These are phyloP conservation scores for Biscogniauxia mediterranea DNA, from an alignment of 2,329 filamentous ascomycete species.

Conservation along the genomic window DNA sequence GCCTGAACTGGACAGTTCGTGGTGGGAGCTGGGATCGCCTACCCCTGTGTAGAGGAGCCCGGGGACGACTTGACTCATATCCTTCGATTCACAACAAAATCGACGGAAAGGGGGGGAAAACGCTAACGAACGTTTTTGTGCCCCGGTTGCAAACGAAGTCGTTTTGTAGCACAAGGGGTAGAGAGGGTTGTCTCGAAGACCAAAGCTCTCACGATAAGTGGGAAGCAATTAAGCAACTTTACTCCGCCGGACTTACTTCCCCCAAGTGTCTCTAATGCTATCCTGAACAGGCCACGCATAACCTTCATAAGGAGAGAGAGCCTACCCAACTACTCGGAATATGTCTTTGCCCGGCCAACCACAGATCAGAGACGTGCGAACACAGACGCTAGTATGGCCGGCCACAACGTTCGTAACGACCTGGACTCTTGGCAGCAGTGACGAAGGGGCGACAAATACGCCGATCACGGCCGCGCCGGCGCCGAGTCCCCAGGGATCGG, in stretches of 20 bases:
- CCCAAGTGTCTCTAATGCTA: no score
- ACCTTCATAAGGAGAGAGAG: no score
- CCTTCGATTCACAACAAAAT: neutral
- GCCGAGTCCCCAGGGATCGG: conserved; percentile 8
- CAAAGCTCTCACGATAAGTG: no score
- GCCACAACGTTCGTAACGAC: conserved; percentile 23
- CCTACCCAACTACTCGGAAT: neutral
- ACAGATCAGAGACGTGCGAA: conserved; percentile 19
- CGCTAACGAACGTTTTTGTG: neutral
- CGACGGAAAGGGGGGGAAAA: neutral
- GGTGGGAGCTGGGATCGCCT: neutral
- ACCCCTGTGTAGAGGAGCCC: neutral
- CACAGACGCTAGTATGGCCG: conserved; percentile 23
- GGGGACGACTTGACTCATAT: neutral
- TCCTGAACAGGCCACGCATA: no score
- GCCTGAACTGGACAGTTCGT: neutral
- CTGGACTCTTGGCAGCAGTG: conserved; percentile 24
- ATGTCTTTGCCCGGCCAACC: neutral
- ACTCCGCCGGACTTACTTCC: no score
- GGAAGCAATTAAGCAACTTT: no score
- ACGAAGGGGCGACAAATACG: conserved; percentile 14
- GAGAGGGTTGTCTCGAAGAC: no score
- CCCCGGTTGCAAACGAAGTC: neutral
- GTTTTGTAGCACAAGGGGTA: conserved; percentile 5
- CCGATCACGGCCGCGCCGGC: conserved; percentile 17